These are phyloP conservation scores for Solanum chmielewskii DNA, from an alignment of 257 asterid species.

Conservation along the genomic window DNA sequence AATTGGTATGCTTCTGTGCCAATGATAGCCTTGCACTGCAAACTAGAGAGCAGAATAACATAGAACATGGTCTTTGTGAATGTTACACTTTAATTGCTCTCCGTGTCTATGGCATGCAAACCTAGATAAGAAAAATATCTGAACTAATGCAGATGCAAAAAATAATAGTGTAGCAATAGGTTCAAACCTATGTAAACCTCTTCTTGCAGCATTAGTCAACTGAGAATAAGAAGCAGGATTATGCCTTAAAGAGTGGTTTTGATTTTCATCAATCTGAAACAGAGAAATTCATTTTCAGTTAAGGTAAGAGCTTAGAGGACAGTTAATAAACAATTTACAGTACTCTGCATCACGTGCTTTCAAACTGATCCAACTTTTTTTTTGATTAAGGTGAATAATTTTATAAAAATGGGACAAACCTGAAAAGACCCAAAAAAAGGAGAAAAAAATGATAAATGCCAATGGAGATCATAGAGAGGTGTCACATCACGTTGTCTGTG, in stretches of 20 bases:
- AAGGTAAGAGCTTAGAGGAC: conserved; percentile 1
- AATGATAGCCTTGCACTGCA: not conserved
- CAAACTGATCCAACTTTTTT: not conserved
- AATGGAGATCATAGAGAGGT: not conserved
- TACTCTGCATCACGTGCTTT: not conserved
- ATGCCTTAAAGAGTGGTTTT: conserved; percentile 32
- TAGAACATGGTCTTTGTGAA: not conserved
- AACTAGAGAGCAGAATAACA: not conserved
- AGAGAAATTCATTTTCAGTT: conserved; percentile 2
- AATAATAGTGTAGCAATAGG: conserved; percentile 1
- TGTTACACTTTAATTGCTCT: not conserved
- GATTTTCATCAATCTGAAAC: conserved; percentile 58
- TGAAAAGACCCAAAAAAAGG: not conserved
- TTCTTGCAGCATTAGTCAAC: conserved; percentile 42
- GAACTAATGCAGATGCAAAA: not conserved
- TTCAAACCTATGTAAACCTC: conserved; percentile 74
- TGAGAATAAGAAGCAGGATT: conserved; percentile 44
- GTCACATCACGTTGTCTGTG: not conserved
- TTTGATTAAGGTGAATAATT: not conserved
- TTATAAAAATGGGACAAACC: not conserved
- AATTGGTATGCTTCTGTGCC: not conserved
- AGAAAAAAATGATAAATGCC: not conserved
- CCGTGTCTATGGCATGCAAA: not conserved
- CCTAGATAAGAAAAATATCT: not conserved
- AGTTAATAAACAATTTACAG: not conserved